phyloP scores from a whole-genome alignment of 345 rosid genomes.

The Euphorbia pulcherrima region DNA sequence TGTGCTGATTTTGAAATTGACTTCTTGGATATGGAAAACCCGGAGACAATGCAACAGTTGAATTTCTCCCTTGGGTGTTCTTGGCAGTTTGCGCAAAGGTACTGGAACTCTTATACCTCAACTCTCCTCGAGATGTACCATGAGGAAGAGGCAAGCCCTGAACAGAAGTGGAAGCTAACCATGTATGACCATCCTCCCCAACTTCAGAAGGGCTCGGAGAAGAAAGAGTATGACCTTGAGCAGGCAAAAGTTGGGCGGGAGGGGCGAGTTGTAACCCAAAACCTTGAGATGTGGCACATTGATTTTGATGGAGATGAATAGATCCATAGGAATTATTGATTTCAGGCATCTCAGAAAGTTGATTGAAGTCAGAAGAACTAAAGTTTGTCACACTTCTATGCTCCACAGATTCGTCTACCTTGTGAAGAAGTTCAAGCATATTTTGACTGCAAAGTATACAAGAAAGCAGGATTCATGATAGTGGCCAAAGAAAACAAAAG shows the following conservation, averaged over 20 bases:
- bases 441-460: constrained; percentile 52
- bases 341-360: constrained; percentile 42
- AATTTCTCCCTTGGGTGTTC: constrained; percentile 28
- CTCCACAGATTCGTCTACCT: constrained; percentile 67
- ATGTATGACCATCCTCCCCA: constrained; percentile 38
- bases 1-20: constrained; percentile 39
- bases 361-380: constrained; percentile 43
- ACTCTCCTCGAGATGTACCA: constrained; percentile 41
- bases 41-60: constrained; percentile 30
- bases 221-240: constrained; percentile 31
- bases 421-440: constrained; percentile 89
- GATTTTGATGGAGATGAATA: constrained; percentile 48
- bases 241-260: constrained; percentile 59
- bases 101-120: constrained; percentile 30
- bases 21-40: constrained; percentile 49
- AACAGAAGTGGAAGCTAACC: constrained; percentile 43
- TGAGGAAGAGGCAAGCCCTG: constrained; percentile 36
- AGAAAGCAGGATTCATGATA: not conserved
- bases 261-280: constrained; percentile 77
- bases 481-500: not conserved
- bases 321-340: constrained; percentile 51
- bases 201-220: constrained; percentile 45
- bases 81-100: constrained; percentile 33
- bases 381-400: constrained; percentile 38
- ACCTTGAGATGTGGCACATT: constrained; percentile 61